Evolutionary conservation across 495 filamentous ascomycete genomes (phyloP).

Genomic region (Lentithecium fluviatile): DNA sequence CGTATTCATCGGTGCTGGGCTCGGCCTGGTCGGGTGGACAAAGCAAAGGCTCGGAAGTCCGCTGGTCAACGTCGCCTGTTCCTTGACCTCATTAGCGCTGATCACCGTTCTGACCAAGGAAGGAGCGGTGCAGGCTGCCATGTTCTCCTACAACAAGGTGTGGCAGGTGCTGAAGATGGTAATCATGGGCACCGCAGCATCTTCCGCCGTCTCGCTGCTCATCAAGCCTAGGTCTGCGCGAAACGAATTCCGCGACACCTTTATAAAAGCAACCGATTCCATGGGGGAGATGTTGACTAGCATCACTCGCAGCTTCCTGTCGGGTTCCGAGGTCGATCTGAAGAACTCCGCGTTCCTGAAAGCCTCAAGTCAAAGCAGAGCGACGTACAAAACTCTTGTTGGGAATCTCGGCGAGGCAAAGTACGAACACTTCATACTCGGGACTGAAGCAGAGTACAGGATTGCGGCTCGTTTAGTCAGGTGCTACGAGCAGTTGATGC

Average conservation of each 20-base stretch:
- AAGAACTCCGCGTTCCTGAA: constrained; percentile 60
- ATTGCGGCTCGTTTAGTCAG: constrained; percentile 77
- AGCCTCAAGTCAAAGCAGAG: constrained; percentile 64
- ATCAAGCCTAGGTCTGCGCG: constrained; percentile 82
- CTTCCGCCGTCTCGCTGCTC: constrained; percentile 72
- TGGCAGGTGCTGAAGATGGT: constrained; percentile 89
- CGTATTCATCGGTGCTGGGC: constrained; percentile 83
- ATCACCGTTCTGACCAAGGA: constrained; percentile 94
- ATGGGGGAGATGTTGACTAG: constrained; percentile 77
- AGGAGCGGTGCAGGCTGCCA: constrained; percentile 74
- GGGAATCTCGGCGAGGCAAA: constrained; percentile 85
- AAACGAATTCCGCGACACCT: constrained; percentile 67
- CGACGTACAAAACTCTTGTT: constrained; percentile 67
- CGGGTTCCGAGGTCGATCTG: constrained; percentile 78
- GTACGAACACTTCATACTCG: constrained; percentile 82
- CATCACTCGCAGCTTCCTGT: constrained; percentile 83
- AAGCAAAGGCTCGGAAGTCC: constrained; percentile 86
- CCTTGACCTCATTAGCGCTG: constrained; percentile 82
- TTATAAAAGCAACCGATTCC: constrained; percentile 72
- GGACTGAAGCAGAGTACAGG: constrained; percentile 77
- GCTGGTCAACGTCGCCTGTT: constrained; percentile 86
- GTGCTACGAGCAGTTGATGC: constrained; percentile 81
- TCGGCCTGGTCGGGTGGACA: constrained; percentile 89
- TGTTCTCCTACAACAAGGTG: constrained; percentile 79
- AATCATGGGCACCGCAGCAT: constrained; percentile 73